A percentile compares a stretch with the other conserved stretches of the same genome.
Conservation (phyloP, 2,329 filamentous ascomycete species). For the Aspergillus sp. region DNA sequence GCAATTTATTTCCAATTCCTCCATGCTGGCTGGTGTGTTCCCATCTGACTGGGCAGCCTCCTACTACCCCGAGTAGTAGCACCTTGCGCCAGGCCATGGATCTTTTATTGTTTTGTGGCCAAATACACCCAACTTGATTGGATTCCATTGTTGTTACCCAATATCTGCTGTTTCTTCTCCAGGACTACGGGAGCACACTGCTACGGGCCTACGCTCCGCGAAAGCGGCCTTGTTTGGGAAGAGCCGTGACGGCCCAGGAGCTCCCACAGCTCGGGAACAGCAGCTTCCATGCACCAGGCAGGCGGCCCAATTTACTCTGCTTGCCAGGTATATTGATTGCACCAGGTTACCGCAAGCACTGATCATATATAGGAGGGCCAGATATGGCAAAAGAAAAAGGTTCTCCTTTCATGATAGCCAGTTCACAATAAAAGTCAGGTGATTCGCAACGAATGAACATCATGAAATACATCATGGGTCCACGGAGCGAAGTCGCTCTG, state of each 20-base stretch:
- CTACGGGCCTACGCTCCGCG: background rate
- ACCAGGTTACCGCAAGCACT: background rate
- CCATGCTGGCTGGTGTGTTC: conserved; percentile 8
- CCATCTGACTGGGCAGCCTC: background rate
- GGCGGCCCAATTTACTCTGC: too few species aligned
- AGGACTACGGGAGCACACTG: background rate
- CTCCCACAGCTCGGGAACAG: too few species aligned
- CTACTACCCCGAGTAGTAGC: background rate
- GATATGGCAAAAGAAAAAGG: too few species aligned
- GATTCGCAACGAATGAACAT: background rate
- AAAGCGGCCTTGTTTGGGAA: background rate
- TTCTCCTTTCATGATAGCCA: background rate
- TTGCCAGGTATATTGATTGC: too few species aligned
- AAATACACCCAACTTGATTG: background rate
- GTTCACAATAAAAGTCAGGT: background rate
- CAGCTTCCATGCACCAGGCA: too few species aligned
- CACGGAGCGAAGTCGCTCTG: background rate
- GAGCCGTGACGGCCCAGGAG: too few species aligned
- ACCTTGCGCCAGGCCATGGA: background rate
- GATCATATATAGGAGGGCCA: too few species aligned
- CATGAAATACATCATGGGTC: background rate
- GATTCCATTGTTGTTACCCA: background rate
- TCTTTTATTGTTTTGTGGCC: background rate
- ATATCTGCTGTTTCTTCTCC: background rate
- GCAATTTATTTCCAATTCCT: conserved; percentile 14